These are phyloP conservation scores for Drechslerella dactyloides DNA, from an alignment of 2,329 filamentous ascomycete species.

Conservation along the genomic window DNA sequence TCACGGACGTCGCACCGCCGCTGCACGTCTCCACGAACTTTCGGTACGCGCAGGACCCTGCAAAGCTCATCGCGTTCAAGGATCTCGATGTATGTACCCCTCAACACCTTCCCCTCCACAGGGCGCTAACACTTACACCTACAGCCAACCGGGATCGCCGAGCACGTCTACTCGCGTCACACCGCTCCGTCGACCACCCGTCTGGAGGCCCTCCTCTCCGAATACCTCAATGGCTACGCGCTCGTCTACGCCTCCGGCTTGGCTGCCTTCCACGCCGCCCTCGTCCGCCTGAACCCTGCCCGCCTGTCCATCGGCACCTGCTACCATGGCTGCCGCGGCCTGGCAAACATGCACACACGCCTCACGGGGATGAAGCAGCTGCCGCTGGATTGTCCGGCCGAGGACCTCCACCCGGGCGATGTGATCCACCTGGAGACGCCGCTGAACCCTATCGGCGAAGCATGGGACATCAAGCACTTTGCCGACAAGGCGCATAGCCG, in stretches of 20 bases:
- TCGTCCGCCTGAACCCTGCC: slow-evolving; percentile 82
- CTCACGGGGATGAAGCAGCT: slow-evolving; percentile 77
- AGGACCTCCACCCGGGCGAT: slow-evolving; percentile 75
- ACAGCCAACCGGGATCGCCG: slow-evolving; percentile 56
- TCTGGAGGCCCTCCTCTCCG: slow-evolving; percentile 79
- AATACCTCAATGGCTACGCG: slow-evolving; percentile 71
- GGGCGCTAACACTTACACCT: slow-evolving; percentile 60
- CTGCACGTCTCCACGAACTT: slow-evolving; percentile 92
- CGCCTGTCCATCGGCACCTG: slow-evolving; percentile 81
- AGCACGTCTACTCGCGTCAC: slow-evolving; percentile 82
- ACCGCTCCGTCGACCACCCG: slow-evolving; percentile 80
- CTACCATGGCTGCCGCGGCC: slow-evolving; percentile 93
- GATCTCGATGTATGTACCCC: slow-evolving; percentile 17
- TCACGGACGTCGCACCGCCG: slow-evolving; percentile 80
- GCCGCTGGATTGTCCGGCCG: slow-evolving; percentile 71
- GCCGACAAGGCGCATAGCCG: slow-evolving; percentile 73
- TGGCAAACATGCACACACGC: slow-evolving; percentile 74
- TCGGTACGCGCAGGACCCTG: slow-evolving; percentile 76
- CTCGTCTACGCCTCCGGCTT: slow-evolving; percentile 85
- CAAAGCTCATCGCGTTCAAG: slow-evolving; percentile 65
- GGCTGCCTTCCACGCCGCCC: slow-evolving; percentile 83
- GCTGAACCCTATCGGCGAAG: slow-evolving; percentile 85
- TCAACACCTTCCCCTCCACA: not conserved
- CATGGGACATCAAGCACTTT: slow-evolving; percentile 73
- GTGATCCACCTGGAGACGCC: slow-evolving; percentile 92